phyloP scores from a whole-genome alignment of 2,329 filamentous ascomycete species.

The Ceratocystis harringtonii region DNA sequence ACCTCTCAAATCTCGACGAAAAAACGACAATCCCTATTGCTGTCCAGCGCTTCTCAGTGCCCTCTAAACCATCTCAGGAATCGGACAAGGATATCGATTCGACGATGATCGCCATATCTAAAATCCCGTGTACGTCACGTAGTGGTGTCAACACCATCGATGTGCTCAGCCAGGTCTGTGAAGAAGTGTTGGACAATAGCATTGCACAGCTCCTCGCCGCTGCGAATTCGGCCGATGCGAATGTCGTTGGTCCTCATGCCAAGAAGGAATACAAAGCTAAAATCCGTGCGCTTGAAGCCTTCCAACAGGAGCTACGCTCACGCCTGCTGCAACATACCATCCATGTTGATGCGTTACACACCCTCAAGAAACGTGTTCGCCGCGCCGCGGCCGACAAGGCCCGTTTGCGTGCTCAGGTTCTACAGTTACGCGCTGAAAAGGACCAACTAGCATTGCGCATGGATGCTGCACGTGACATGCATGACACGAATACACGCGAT shows the following conservation, averaged over 20 bases:
- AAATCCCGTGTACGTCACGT: constrained; percentile 39
- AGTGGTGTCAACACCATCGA: constrained; percentile 46
- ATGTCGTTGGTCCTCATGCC: constrained; percentile 23
- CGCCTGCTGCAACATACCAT: constrained; percentile 45
- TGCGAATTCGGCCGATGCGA: constrained; percentile 26
- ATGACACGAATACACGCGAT: constrained; percentile 34
- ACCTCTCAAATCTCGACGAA: constrained; percentile 10
- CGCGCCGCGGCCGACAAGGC: constrained; percentile 43
- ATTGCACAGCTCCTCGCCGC: constrained; percentile 34
- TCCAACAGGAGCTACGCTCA: constrained; percentile 40
- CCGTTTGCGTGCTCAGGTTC: constrained; percentile 42
- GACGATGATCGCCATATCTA: constrained; percentile 32
- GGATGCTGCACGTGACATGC: constrained; percentile 45
- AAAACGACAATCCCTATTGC: constrained; percentile 35
- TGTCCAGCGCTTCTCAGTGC: constrained; percentile 44
- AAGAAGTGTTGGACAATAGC: constrained; percentile 41
- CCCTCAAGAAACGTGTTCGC: constrained; percentile 41
- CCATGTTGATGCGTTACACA: constrained; percentile 43
- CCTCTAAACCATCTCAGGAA: constrained; percentile 21
- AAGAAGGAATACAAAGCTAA: constrained; percentile 41
- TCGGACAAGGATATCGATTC: constrained; percentile 28
- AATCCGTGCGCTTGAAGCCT: constrained; percentile 41
- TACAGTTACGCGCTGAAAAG: constrained; percentile 42
- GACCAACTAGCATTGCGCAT: constrained; percentile 48
- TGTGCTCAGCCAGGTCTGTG: constrained; percentile 45